These are phyloP conservation scores for Boletus pseudopeckii DNA, from an alignment of 768 basidiomycete genomes.

Conservation along the genomic window DNA sequence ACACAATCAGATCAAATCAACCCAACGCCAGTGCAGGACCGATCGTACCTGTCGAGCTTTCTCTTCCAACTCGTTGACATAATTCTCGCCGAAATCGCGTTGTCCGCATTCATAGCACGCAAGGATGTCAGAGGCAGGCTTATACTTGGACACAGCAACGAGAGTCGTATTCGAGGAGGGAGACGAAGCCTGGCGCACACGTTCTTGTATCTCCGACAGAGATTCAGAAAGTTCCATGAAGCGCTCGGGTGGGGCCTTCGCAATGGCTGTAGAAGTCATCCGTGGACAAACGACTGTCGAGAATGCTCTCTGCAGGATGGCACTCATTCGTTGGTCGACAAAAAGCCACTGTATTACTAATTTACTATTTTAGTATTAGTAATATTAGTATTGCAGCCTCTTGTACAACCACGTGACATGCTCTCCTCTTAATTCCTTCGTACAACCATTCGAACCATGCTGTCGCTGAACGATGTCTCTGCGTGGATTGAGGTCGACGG, in stretches of 20 bases:
- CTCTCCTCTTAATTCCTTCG: not conserved
- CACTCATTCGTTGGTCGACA: not conserved
- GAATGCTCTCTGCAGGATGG: slow-evolving; percentile 3
- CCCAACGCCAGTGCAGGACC: not conserved
- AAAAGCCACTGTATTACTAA: not conserved
- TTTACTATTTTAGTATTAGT: too few relatives aligned
- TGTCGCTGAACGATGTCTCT: slow-evolving; percentile 18
- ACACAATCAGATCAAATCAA: slow-evolving; percentile 8
- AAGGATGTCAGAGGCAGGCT: slow-evolving; percentile 82
- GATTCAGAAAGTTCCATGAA: slow-evolving; percentile 50
- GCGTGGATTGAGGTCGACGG: slow-evolving; percentile 31
- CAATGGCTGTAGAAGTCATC: slow-evolving; percentile 18
- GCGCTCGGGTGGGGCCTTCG: slow-evolving; percentile 39
- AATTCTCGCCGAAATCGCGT: slow-evolving; percentile 96
- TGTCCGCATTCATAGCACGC: slow-evolving; percentile 81
- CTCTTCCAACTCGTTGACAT: slow-evolving; percentile 88
- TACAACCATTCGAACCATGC: slow-evolving; percentile 12
- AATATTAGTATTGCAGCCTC: not conserved
- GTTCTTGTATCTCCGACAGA: slow-evolving; percentile 49
- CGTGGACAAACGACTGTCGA: slow-evolving; percentile 5
- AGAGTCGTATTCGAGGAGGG: slow-evolving; percentile 39
- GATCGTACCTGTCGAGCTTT: slow-evolving; percentile 68
- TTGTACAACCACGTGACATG: slow-evolving; percentile 18
- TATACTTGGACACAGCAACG: slow-evolving; percentile 92
- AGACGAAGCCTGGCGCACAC: slow-evolving; percentile 40